Percentiles rank a stretch among this genome's conserved stretches.
Evolutionary conservation across 495 filamentous ascomycete genomes (phyloP).

Genomic region (Penicillium flavigenum): DNA sequence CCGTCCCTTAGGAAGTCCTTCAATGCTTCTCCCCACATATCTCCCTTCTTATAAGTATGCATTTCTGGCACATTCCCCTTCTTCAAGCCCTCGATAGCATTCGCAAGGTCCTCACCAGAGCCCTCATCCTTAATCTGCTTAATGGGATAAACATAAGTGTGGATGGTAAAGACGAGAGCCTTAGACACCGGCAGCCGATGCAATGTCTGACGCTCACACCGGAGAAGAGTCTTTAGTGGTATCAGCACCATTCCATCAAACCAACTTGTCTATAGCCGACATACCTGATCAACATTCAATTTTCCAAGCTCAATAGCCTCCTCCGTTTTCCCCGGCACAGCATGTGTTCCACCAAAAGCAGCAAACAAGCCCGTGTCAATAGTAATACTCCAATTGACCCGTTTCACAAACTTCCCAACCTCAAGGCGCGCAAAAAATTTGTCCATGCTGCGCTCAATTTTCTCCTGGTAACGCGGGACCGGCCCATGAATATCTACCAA

Average conservation of each 20-base stretch:
- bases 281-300: slow-evolving; percentile 51
- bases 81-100: slow-evolving; percentile 71
- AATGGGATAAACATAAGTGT: slow-evolving; percentile 75
- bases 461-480: slow-evolving; percentile 66
- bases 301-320: slow-evolving; percentile 40
- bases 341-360: slow-evolving; percentile 43
- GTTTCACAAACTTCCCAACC: slow-evolving; percentile 38
- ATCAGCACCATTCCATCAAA: background rate
- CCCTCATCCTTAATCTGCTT: slow-evolving; percentile 68
- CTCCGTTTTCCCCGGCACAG: slow-evolving; percentile 42
- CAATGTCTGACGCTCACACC: slow-evolving; percentile 76
- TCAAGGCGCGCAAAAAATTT: slow-evolving; percentile 61
- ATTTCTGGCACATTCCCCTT: slow-evolving; percentile 67
- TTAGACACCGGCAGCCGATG: slow-evolving; percentile 65
- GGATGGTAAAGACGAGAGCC: slow-evolving; percentile 74
- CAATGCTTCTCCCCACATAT: slow-evolving; percentile 65
- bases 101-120: slow-evolving; percentile 59
- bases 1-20: slow-evolving; percentile 55
- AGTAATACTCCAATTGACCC: slow-evolving; percentile 63
- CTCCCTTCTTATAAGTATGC: slow-evolving; percentile 64
- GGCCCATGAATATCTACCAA: slow-evolving; percentile 69
- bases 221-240: slow-evolving; percentile 49
- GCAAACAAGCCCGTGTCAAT: slow-evolving; percentile 56
- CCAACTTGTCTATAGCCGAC: slow-evolving; percentile 12
- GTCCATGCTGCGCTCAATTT: slow-evolving; percentile 75